Percentiles rank a stretch among this genome's conserved stretches.
Evolutionary conservation across 495 filamentous ascomycete species (phyloP).

Genomic region (Cenococcum geophilum): DNA sequence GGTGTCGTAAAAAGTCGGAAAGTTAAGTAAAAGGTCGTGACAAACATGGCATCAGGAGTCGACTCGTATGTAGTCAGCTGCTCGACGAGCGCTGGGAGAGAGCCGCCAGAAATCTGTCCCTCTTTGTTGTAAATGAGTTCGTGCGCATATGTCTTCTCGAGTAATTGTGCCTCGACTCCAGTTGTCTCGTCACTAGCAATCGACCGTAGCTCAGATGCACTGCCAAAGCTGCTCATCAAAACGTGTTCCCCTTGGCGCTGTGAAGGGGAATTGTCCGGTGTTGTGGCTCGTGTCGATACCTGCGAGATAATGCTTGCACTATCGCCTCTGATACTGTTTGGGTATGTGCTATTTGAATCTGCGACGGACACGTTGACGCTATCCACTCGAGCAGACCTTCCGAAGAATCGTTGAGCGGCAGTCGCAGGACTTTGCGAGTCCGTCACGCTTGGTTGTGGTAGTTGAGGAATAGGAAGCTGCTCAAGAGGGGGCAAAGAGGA

Average conservation of each 20-base stretch:
- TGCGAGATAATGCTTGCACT: conserved; percentile 75
- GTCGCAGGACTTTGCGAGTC: conserved; percentile 31
- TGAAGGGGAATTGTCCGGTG: conserved; percentile 60
- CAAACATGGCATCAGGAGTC: conserved; percentile 87
- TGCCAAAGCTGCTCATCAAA: conserved; percentile 38
- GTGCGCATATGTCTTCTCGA: conserved; percentile 81
- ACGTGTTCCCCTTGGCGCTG: conserved; percentile 26
- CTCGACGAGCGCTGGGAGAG: conserved; percentile 85
- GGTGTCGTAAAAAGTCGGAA: conserved; percentile 93
- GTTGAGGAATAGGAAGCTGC: conserved; percentile 34
- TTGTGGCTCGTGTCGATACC: conserved; percentile 83
- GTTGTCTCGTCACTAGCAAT: conserved; percentile 60
- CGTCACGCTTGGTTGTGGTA: conserved; percentile 40
- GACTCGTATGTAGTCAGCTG: conserved; percentile 88
- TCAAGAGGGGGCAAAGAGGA: conserved; percentile 29
- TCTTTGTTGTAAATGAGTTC: conserved; percentile 92
- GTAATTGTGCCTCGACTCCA: conserved; percentile 69
- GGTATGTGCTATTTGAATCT: conserved; percentile 66
- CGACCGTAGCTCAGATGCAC: conserved; percentile 36
- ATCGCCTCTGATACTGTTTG: conserved; percentile 68
- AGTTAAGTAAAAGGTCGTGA: conserved; percentile 92
- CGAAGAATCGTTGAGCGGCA: conserved; percentile 27
- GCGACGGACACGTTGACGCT: conserved; percentile 50
- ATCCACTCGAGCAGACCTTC: conserved; percentile 36
- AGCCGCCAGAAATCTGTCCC: conserved; percentile 88